phyloP scores from a whole-genome alignment of 257 asterid species.

The Ligustrum vulgare region DNA sequence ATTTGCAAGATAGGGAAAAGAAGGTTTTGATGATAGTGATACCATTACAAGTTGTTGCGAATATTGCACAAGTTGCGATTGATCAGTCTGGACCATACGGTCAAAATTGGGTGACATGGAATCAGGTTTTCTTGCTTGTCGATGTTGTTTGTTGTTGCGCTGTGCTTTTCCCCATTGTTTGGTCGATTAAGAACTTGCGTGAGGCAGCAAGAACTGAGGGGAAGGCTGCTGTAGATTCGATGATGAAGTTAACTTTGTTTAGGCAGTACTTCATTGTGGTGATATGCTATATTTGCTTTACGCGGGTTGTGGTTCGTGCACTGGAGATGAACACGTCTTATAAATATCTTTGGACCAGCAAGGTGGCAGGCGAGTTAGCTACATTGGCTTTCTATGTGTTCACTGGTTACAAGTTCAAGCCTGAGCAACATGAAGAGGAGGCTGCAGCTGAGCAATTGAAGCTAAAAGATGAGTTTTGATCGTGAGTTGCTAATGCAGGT shows the following conservation, averaged over 20 bases:
- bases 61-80: conserved; percentile 76
- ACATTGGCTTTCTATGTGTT: conserved; percentile 72
- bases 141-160: conserved; percentile 82
- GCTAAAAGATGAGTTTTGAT: conserved; percentile 84
- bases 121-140: conserved; percentile 74
- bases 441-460: conserved; percentile 84
- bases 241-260: conserved; percentile 83
- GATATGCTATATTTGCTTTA: conserved; percentile 80
- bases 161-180: conserved; percentile 77
- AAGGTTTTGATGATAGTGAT: conserved; percentile 80
- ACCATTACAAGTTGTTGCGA: conserved; percentile 80
- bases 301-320: conserved; percentile 79
- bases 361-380: conserved; percentile 76
- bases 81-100: conserved; percentile 73
- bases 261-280: conserved; percentile 79
- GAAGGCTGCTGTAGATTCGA: conserved; percentile 86
- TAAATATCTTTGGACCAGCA: conserved; percentile 78
- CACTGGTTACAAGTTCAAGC: conserved; percentile 77
- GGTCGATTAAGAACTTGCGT: conserved; percentile 83
- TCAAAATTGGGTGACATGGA: conserved; percentile 76
- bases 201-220: conserved; percentile 85
- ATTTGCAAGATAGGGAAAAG: conserved; percentile 84
- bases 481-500: conserved; percentile 34
- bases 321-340: conserved; percentile 78
- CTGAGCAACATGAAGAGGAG: conserved; percentile 85